These are phyloP conservation scores for Artemisia argyi DNA, from an alignment of 129 eudicot species.

Conservation along the genomic window DNA sequence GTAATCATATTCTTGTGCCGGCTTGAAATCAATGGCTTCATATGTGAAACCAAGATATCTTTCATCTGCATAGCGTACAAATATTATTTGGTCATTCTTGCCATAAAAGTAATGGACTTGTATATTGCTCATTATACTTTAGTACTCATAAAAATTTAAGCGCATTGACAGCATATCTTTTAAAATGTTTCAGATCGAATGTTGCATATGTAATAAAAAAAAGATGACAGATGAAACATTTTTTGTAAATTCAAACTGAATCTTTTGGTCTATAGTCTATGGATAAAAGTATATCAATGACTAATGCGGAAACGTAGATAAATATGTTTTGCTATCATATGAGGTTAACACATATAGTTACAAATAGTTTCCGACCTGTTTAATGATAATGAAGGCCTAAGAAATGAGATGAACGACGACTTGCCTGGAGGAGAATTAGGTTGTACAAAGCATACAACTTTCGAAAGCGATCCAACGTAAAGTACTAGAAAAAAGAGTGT, in stretches of 20 bases:
- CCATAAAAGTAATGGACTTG: neutral
- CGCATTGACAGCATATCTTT: no score
- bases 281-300: no score
- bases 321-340: neutral
- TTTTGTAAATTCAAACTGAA: no score
- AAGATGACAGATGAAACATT: no score
- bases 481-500: constrained; percentile 1
- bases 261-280: no score
- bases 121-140: no score
- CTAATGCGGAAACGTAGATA: no score
- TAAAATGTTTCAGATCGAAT: no score
- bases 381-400: no score
- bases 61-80: constrained; percentile 15
- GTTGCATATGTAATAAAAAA: no score
- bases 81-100: neutral
- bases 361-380: no score
- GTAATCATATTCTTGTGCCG: constrained; percentile 31
- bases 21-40: constrained; percentile 25
- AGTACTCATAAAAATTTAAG: no score
- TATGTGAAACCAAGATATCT: constrained; percentile 15
- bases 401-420: neutral
- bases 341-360: neutral
- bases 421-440: constrained; percentile 5
- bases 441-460: constrained; percentile 1
- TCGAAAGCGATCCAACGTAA: neutral